Percentiles rank a stretch among this genome's conserved stretches.
Evolutionary conservation across 2,329 filamentous ascomycete genomes (phyloP).

Genomic region (Monilinia fructicola): DNA sequence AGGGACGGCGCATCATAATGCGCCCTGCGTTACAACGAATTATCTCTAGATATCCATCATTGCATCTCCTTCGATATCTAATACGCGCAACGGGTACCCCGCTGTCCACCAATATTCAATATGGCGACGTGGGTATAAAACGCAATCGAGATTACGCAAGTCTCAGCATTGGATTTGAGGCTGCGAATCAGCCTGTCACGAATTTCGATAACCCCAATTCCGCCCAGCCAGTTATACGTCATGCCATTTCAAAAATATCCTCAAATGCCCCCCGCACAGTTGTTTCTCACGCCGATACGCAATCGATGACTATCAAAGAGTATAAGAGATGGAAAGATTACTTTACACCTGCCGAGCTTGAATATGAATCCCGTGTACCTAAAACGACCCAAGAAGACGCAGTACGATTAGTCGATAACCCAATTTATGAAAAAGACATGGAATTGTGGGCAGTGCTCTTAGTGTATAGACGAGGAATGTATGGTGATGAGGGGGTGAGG

Average conservation of each 20-base stretch:
- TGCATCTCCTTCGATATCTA: slow-evolving; percentile 34
- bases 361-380: slow-evolving; percentile 40
- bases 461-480: slow-evolving; percentile 43
- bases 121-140: slow-evolving; percentile 2
- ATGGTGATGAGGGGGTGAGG: slow-evolving; percentile 45
- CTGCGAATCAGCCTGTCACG: not conserved
- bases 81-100: slow-evolving; percentile 23
- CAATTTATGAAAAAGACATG: slow-evolving; percentile 38
- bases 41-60: slow-evolving; percentile 36
- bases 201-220: not conserved
- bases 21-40: slow-evolving; percentile 36
- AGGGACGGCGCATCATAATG: slow-evolving; percentile 24
- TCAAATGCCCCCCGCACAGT: not conserved
- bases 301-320: slow-evolving; percentile 2
- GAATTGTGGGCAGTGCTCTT: slow-evolving; percentile 45
- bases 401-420: slow-evolving; percentile 39
- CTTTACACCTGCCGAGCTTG: slow-evolving; percentile 30
- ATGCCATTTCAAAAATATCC: slow-evolving; percentile 9
- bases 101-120: slow-evolving; percentile 8
- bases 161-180: not conserved
- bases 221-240: not conserved
- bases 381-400: slow-evolving; percentile 9
- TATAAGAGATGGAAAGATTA: slow-evolving; percentile 27
- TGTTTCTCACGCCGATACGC: not conserved
- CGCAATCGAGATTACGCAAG: slow-evolving; percentile 13